These are phyloP conservation scores for Heterobasidion occidentale DNA, from an alignment of 1,284 basidiomycete species.

Conservation along the genomic window DNA sequence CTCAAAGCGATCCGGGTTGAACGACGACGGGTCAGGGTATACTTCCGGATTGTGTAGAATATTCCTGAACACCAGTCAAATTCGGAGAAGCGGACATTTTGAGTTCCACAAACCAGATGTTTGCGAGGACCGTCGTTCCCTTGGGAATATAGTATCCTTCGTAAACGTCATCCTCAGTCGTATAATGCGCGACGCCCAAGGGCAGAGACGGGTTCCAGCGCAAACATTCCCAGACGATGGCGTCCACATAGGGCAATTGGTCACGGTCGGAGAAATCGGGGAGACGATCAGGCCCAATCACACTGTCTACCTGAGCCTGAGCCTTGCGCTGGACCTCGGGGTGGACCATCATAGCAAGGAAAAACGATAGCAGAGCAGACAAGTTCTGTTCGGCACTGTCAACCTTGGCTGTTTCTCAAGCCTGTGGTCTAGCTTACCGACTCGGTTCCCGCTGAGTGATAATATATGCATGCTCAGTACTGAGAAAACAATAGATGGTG, in stretches of 20 bases:
- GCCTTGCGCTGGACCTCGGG: conserved; percentile 29
- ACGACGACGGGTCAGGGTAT: not conserved
- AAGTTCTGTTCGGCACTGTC: conserved; percentile 17
- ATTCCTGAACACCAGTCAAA: not conserved
- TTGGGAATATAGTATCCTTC: conserved; percentile 25
- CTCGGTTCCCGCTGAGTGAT: not conserved
- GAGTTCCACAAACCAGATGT: conserved; percentile 6
- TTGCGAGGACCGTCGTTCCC: conserved; percentile 22
- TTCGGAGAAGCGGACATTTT: not conserved
- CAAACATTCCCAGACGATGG: conserved; percentile 28
- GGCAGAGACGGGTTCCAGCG: conserved; percentile 27
- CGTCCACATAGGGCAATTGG: conserved; percentile 29
- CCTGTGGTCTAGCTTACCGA: not conserved
- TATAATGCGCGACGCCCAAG: conserved; percentile 5
- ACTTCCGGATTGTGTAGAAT: not conserved
- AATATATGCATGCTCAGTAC: not conserved
- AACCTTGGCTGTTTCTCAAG: not conserved
- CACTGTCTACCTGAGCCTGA: conserved; percentile 31
- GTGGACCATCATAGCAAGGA: conserved; percentile 28
- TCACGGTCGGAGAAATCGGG: conserved; percentile 28
- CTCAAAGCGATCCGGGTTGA: conserved; percentile 2
- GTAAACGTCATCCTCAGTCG: conserved; percentile 19
- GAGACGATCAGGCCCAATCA: conserved; percentile 24
- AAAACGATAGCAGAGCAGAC: conserved; percentile 20
- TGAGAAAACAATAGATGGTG: not conserved